These are phyloP conservation scores for Neophaeococcomyces mojaviensis DNA, from an alignment of 2,329 filamentous ascomycete species.

Conservation along the genomic window DNA sequence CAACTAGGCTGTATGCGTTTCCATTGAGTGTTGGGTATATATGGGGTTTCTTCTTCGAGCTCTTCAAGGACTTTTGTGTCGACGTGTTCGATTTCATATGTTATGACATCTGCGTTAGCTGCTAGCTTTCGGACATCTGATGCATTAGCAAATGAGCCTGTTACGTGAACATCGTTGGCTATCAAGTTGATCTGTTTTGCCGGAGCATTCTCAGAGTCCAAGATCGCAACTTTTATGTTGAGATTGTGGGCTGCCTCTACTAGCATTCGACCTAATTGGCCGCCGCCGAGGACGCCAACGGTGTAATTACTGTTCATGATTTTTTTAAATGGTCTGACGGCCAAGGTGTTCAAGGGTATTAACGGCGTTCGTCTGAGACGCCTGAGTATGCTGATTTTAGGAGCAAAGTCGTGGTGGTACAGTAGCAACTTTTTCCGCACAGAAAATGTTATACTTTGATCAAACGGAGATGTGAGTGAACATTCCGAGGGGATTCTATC, in stretches of 20 bases:
- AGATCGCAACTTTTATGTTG: slow-evolving; percentile 68
- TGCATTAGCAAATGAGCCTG: slow-evolving; percentile 74
- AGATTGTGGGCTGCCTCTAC: slow-evolving; percentile 76
- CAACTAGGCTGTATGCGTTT: slow-evolving; percentile 62
- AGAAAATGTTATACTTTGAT: too few species aligned
- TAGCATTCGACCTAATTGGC: slow-evolving; percentile 88
- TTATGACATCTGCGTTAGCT: slow-evolving; percentile 64
- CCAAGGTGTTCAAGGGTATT: too few species aligned
- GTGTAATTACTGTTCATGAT: slow-evolving; percentile 11
- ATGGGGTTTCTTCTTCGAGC: slow-evolving; percentile 44
- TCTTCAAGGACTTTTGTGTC: slow-evolving; percentile 75
- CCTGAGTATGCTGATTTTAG: too few species aligned
- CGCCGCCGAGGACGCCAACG: slow-evolving; percentile 51
- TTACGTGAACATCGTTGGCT: slow-evolving; percentile 52
- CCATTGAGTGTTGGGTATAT: slow-evolving; percentile 19
- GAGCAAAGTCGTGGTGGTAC: too few species aligned
- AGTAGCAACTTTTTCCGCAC: too few species aligned
- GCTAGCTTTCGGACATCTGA: slow-evolving; percentile 69
- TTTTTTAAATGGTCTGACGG: too few species aligned
- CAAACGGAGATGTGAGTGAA: too few species aligned
- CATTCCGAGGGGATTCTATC: too few species aligned
- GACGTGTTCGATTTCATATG: slow-evolving; percentile 89
- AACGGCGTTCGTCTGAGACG: too few species aligned
- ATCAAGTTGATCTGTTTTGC: slow-evolving; percentile 73
- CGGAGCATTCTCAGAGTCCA: slow-evolving; percentile 68